Evolutionary conservation across 2,329 filamentous ascomycete genomes (phyloP), one percentile per base, ranked within the genome.

Genomic region (Didymella pinodella): DNA sequence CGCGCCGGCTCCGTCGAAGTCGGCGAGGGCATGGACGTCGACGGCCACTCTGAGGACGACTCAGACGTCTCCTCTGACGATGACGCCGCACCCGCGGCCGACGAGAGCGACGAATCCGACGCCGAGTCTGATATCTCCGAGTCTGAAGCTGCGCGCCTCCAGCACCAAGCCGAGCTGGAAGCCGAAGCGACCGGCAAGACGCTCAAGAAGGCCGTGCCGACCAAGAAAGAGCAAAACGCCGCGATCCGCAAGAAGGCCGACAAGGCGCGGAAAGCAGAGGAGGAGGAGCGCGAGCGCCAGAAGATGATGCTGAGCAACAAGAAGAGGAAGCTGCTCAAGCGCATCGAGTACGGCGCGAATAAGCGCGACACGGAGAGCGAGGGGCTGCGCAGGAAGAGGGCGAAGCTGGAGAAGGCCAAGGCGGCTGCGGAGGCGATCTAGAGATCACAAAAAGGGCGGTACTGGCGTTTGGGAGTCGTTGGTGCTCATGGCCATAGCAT

Each of bases 281-380:
- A 90, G 4, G 95, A 98, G 78, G 93, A 98, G 71, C 79, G 96
- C 58, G 93, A 97, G 78, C 86, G 94, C 63, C 90, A 92, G 77
- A 97, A 97, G 87, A 95, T 96, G 82, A 99, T 99, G 95, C 89
- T 98, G 83, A 91, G 90, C 78, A 91, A 96, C 79, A 95, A 96
- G 86, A 99, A 98, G 88, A 86, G 95, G 72, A 97, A 97, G 88
- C 82, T 97, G 72, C 90, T 94, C 67, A 95, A 98, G 83, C 95
- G 97, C 83, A 99, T 99, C 92, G 85, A 93, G 74, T 96, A 96
- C 80, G 93, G 88, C 63, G 97, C 97, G 80, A 93, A 90, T 81
- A 93, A 95, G 85, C 91, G 92, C 83, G 94, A 94, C 67, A 90
- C 88, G 26, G 92, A 97, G 81, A 91, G 94, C 47, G 90, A 94